Conservation (phyloP, 2,329 filamentous ascomycete genomes). For the Ceratocystis lukuohia region DNA sequence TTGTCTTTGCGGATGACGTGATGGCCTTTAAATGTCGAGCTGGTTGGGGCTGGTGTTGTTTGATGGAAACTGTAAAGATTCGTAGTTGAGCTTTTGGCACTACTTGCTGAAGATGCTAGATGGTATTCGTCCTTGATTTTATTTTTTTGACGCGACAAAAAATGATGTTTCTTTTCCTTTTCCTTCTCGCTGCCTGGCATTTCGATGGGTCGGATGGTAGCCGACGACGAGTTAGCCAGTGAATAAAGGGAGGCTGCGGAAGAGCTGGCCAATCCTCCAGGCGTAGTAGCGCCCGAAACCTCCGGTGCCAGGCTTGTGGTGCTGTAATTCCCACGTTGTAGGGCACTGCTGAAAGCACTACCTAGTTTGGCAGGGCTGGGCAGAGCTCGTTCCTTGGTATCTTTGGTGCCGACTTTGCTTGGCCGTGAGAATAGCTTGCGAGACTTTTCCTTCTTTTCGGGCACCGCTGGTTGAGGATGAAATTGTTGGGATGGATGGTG, state of each 20-base stretch:
- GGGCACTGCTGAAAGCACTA: conserved; percentile 45
- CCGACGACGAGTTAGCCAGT: conserved; percentile 61
- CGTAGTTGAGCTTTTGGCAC: conserved; percentile 56
- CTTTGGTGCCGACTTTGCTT: conserved; percentile 60
- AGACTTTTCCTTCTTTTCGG: conserved; percentile 61
- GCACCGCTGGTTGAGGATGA: conserved; percentile 39
- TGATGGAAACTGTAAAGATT: conserved; percentile 69
- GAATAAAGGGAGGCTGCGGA: conserved; percentile 47
- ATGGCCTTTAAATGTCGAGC: conserved; percentile 21
- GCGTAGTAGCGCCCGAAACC: conserved; percentile 37
- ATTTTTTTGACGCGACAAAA: conserved; percentile 64
- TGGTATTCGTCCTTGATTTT: conserved; percentile 64
- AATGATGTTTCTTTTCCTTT: conserved; percentile 66
- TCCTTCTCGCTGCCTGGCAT: conserved; percentile 32
- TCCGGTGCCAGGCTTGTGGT: conserved; percentile 45
- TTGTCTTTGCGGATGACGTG: conserved; percentile 17
- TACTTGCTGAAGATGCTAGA: conserved; percentile 61
- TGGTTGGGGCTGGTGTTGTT: conserved; percentile 53
- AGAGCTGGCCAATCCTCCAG: neutral
- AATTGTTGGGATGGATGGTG: conserved; percentile 24
- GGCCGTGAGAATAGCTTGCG: conserved; percentile 71
- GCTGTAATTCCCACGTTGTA: conserved; percentile 55
- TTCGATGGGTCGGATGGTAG: conserved; percentile 57
- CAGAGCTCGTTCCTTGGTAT: conserved; percentile 50
- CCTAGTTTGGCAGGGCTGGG: conserved; percentile 62